Evolutionary conservation across 805 yeast species (phyloP), one percentile per base, ranked within the genome.

Genomic region (Suhomyces prunicola): DNA sequence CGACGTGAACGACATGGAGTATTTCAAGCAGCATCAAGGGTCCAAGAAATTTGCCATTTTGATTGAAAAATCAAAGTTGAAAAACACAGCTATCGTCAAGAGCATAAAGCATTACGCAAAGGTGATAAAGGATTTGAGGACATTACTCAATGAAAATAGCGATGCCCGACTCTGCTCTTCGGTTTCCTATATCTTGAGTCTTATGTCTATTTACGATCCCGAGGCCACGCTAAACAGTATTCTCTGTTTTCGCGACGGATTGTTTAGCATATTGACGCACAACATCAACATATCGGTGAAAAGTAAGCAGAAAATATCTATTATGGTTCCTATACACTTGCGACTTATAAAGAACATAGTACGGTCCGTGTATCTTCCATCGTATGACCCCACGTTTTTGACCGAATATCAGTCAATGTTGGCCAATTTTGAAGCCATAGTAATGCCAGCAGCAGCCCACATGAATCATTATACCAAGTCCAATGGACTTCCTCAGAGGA

Each of bases 181-280:
- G 6, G 69, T 69, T 15, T 70, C 76, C 17, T 74, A 73, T 55
- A 65, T 74, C 36, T 60, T 74, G 44, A 65, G 72, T 49, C 58
- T 73, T 47, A 73, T 73, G 77, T 65, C 76, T 13, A 70, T 74
- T 36, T 74, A 74, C 56, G 78, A 74, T 51, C 79, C 77, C 1
- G 76, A 72, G 53, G 78, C 76, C 10, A 72, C 76, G 1, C 53
- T 66, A 13, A 58, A 65, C 54, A 70, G 76, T 24, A 64, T 69
- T 29, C 62, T 62, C 33, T 74, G 79, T 51, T 74, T 73, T 56
- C 61, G 76, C 29, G 76, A 74, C 54, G 79, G 79, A 1, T 58
- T 74, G 51, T 71, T 74, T 50, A 62, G 73, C 31, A 67, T 72
- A 33, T 67, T 74, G 53, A 59, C 63, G 15, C 66, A 67, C 58